Evolutionary conservation across 352 stramenopile species (phyloP), one percentile per base, ranked within the genome.

Genomic region (Pythium insidiosum): DNA sequence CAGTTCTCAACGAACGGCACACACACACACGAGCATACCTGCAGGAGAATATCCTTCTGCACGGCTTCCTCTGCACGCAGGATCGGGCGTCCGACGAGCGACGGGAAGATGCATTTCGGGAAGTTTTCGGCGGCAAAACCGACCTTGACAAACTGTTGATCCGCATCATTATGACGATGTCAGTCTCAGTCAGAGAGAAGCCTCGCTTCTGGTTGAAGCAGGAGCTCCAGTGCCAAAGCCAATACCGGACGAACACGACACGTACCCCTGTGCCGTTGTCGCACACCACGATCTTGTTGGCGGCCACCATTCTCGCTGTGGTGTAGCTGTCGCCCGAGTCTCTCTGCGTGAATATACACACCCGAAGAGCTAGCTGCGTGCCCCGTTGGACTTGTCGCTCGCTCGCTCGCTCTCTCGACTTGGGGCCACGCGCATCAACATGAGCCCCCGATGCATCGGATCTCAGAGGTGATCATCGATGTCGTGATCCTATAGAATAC

Each of bases 121-220:
- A 98, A 97, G 61, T 98, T 98, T 55, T 97, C 88, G 21, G 83
- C 88, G 15, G 92, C 92, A 57, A 97, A 98, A 3, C 93, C 92
- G 25, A 77, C 75, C 68, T 98, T 95, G n/a, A 95, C 79, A 57
- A 89, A 91, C 76, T 90, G 51, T 29, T 31, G 3, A 15, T 20
- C 37, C 36, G n/a, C 30, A 58, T n/a, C n/a, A n/a, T n/a, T n/a
- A n/a, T n/a, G n/a, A n/a, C n/a, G n/a, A n/a, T n/a, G n/a, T n/a
- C n/a, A n/a, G n/a, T n/a, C n/a, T n/a, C n/a, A n/a, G n/a, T n/a
- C n/a, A n/a, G n/a, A n/a, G n/a, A n/a, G n/a, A n/a, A n/a, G n/a
- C n/a, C n/a, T n/a, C n/a, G 28, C 28, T 33, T 33, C 28, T 16
- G 9, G 20, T 23, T 23, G n/a, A 40, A 19, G 35, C 35, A 16